These are phyloP conservation scores for Cordyceps cateniannulata DNA, from an alignment of 2,329 filamentous ascomycete species.

Conservation along the genomic window DNA sequence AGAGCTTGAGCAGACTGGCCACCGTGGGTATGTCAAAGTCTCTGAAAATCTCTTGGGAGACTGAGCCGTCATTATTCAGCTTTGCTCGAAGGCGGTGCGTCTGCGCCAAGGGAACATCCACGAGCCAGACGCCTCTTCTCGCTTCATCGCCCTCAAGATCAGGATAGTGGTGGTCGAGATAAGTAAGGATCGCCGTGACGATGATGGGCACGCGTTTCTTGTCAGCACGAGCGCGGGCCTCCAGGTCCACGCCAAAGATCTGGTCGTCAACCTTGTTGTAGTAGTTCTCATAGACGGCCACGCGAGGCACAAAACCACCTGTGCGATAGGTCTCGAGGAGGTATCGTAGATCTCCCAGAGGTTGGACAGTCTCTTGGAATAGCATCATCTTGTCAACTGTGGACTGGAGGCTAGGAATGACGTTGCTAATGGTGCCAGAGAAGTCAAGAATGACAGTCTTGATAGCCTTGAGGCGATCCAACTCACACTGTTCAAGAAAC, in stretches of 20 bases:
- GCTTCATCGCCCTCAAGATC: constrained; percentile 96
- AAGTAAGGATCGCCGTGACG: constrained; percentile 88
- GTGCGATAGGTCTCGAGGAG: constrained; percentile 96
- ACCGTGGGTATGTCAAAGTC: constrained; percentile 93
- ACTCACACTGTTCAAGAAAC: constrained; percentile 95
- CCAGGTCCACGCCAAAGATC: constrained; percentile 96
- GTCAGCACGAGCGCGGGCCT: constrained; percentile 86
- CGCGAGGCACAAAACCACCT: constrained; percentile 82
- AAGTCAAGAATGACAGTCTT: constrained; percentile 98
- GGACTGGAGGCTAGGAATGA: constrained; percentile 91
- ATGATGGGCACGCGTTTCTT: constrained; percentile 91
- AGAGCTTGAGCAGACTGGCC: constrained; percentile 86
- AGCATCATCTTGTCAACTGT: constrained; percentile 98
- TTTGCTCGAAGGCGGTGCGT: constrained; percentile 77
- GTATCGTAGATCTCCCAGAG: constrained; percentile 81
- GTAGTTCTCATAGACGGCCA: constrained; percentile 96
- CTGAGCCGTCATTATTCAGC: constrained; percentile 80
- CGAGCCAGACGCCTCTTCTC: constrained; percentile 85
- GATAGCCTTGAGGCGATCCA: constrained; percentile 94
- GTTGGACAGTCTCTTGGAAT: constrained; percentile 98
- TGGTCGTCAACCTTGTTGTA: constrained; percentile 98
- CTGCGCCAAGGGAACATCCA: constrained; percentile 78
- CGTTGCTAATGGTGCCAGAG: constrained; percentile 93
- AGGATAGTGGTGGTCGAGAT: constrained; percentile 93
- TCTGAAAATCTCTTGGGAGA: constrained; percentile 68